Conservation (phyloP, 305 asterid genomes). For the Rubia balearica region DNA sequence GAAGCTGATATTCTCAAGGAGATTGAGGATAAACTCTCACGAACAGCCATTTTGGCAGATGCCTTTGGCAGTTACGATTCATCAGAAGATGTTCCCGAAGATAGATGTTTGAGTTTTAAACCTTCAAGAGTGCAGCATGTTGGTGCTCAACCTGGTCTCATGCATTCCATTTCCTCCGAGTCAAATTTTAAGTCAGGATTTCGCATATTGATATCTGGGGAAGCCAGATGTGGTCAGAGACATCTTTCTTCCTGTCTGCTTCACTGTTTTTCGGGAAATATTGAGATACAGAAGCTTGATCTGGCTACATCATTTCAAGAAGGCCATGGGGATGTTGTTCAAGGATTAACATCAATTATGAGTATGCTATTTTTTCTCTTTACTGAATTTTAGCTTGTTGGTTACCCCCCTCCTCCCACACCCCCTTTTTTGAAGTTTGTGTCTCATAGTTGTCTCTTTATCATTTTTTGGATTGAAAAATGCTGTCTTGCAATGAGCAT, state of each 20-base stretch:
- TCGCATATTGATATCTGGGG: slow-evolving; percentile 75
- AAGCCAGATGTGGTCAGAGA: slow-evolving; percentile 80
- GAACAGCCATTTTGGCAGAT: slow-evolving; percentile 42
- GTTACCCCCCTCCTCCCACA: neutral
- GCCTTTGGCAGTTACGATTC: slow-evolving; percentile 30
- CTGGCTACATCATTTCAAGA: slow-evolving; percentile 82
- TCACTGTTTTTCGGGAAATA: slow-evolving; percentile 76
- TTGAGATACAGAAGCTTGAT: slow-evolving; percentile 80
- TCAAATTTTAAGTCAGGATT: slow-evolving; percentile 57
- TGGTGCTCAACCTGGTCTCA: slow-evolving; percentile 47
- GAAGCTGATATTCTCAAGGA: slow-evolving; percentile 48
- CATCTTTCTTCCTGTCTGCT: slow-evolving; percentile 95
- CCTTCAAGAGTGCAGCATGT: slow-evolving; percentile 43
- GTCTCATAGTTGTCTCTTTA: neutral
- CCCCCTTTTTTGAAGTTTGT: neutral
- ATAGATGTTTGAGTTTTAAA: slow-evolving; percentile 28
- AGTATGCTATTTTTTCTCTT: slow-evolving; percentile 44
- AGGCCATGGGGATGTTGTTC: slow-evolving; percentile 92
- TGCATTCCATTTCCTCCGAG: slow-evolving; percentile 27
- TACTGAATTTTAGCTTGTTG: neutral
- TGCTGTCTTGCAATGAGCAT: neutral
- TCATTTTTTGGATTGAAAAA: neutral
- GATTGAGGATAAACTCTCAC: slow-evolving; percentile 55
- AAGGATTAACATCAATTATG: slow-evolving; percentile 68
- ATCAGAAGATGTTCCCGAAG: slow-evolving; percentile 35